Evolutionary conservation across 169 alveolate genomes (phyloP).

Genomic region (Plasmodium inui): DNA sequence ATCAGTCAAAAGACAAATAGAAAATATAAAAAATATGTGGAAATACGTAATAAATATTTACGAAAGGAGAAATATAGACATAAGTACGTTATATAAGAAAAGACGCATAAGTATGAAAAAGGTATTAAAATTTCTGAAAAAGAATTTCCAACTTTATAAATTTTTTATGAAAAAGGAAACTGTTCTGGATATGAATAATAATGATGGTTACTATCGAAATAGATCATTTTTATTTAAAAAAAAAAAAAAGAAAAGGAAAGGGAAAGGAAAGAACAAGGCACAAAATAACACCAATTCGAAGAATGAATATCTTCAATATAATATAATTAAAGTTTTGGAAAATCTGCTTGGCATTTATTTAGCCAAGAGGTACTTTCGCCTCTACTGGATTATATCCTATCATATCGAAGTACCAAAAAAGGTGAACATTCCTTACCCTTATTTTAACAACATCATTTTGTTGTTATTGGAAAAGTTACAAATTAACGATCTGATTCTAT

Average conservation of each 20-base stretch:
- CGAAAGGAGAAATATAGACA: conserved; percentile 39
- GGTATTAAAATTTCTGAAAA: conserved; percentile 46
- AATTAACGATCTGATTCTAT: conserved; percentile 50
- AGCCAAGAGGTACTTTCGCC: conserved; percentile 66
- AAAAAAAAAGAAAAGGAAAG: conserved; percentile 24
- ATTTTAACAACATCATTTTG: conserved; percentile 67
- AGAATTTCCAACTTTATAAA: conserved; percentile 34
- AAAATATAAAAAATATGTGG: conserved; percentile 70
- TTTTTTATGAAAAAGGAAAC: conserved; percentile 56
- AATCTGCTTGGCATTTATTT: conserved; percentile 54
- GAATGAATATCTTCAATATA: conserved; percentile 47
- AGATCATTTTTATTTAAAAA: conserved; percentile 56
- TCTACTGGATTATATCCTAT: conserved; percentile 65
- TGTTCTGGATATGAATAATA: conserved; percentile 42
- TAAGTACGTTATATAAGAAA: conserved; percentile 43
- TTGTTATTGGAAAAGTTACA: conserved; percentile 61
- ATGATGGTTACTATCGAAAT: conserved; percentile 14
- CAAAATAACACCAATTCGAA: conserved; percentile 18
- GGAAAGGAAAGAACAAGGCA: conserved; percentile 14
- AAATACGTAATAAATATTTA: conserved; percentile 48
- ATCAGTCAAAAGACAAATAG: conserved; percentile 73
- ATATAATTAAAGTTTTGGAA: conserved; percentile 56
- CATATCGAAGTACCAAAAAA: conserved; percentile 72
- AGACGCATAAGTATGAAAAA: conserved; percentile 26
- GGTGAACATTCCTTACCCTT: conserved; percentile 39